Percentiles rank a stretch among this genome's conserved stretches.
phyloP scores from a whole-genome alignment of 768 basidiomycete genomes.

The Tricholoma hemisulphureum region DNA sequence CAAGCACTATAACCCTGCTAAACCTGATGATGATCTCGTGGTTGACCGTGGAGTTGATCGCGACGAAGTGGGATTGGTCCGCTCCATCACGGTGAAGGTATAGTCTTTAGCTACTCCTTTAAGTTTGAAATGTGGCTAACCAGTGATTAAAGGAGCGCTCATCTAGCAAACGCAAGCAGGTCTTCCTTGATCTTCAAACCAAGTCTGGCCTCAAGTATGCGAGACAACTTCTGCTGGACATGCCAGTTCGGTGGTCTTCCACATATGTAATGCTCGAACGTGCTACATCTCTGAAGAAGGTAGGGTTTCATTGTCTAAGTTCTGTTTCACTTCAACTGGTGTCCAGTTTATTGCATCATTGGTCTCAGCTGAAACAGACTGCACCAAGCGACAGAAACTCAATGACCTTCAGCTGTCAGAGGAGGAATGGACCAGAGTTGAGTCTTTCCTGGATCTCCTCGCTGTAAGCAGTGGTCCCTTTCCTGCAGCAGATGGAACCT shows the following conservation, averaged over 20 bases:
- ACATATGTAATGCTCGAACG: not conserved
- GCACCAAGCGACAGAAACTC: not conserved
- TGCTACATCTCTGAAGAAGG: not conserved
- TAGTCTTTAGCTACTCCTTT: not conserved
- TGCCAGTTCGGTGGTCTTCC: not conserved
- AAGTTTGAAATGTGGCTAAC: not conserved
- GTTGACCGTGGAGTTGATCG: conserved; percentile 3
- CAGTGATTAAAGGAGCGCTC: not conserved
- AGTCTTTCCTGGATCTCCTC: too few relatives aligned
- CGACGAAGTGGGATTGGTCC: conserved; percentile 21
- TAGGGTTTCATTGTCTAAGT: too few relatives aligned
- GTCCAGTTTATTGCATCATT: not conserved
- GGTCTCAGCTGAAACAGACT: not conserved
- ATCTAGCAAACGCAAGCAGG: not conserved
- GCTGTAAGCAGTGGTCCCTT: too few relatives aligned
- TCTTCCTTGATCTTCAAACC: too few relatives aligned
- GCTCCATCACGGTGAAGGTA: not conserved
- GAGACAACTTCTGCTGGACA: not conserved
- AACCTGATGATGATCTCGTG: conserved; percentile 18
- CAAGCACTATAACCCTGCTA: conserved; percentile 21
- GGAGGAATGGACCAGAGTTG: too few relatives aligned
- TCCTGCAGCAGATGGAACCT: too few relatives aligned
- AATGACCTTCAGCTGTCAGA: too few relatives aligned
- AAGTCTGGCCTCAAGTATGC: too few relatives aligned
- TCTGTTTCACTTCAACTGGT: not conserved